phyloP scores from a whole-genome alignment of 305 asterid genomes.

The Rubia tinctorum region DNA sequence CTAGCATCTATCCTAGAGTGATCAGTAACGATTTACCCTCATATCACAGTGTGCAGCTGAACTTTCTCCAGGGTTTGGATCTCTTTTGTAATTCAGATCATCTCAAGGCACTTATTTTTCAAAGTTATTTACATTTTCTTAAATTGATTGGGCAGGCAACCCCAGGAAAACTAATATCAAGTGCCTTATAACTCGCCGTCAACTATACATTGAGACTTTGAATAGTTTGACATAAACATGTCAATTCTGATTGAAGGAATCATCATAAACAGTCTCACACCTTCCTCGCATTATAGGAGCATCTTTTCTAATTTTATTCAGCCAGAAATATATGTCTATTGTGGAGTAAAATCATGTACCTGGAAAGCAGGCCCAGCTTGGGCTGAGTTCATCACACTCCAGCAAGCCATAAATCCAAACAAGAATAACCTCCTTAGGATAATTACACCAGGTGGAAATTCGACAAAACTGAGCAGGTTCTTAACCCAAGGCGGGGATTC shows the following conservation, averaged over 20 bases:
- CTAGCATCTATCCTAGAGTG: neutral
- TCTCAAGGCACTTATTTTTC: neutral
- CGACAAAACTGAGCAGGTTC: constrained; percentile 79
- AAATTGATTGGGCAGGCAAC: neutral
- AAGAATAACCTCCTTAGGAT: constrained; percentile 87
- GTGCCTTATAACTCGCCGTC: neutral
- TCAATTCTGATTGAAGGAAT: neutral
- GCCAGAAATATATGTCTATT: neutral
- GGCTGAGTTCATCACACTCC: constrained; percentile 97
- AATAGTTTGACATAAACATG: neutral
- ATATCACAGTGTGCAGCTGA: neutral
- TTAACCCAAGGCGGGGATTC: constrained; percentile 99
- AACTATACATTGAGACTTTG: neutral
- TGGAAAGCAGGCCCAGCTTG: constrained; percentile 99
- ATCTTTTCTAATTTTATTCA: neutral
- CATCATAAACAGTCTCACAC: neutral
- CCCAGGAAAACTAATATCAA: neutral
- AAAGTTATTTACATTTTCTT: neutral
- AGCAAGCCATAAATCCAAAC: constrained; percentile 90
- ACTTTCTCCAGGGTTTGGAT: neutral
- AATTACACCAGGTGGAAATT: constrained; percentile 78
- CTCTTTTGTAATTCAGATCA: neutral
- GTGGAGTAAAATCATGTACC: constrained; percentile 37
- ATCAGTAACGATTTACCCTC: neutral
- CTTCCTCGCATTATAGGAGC: neutral